phyloP scores from a whole-genome alignment of 306 rosid species.

The Citrullus mucosospermus region DNA sequence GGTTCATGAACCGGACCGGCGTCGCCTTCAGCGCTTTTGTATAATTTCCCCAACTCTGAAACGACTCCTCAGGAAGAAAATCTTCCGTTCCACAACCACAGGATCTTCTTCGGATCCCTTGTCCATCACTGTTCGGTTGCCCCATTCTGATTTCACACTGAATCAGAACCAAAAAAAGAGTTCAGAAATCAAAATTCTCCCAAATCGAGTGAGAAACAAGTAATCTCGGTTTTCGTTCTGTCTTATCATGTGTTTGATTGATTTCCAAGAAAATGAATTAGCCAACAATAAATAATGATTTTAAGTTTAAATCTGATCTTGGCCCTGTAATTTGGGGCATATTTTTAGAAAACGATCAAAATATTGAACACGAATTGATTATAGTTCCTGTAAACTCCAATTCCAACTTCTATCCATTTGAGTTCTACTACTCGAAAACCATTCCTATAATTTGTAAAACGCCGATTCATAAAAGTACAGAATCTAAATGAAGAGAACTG shows the following conservation, averaged over 20 bases:
- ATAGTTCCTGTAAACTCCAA: neutral
- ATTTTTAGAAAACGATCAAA: neutral
- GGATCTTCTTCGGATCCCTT: constrained; percentile 30
- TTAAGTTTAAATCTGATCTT: neutral
- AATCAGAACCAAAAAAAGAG: neutral
- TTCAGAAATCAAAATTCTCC: neutral
- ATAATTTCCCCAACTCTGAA: constrained; percentile 50
- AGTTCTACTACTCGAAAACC: neutral
- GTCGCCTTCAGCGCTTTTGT: constrained; percentile 31
- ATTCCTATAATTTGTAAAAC: neutral
- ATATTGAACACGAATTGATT: neutral
- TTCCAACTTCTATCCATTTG: neutral
- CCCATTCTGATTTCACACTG: constrained; percentile 25
- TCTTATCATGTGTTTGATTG: neutral
- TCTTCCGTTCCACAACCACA: constrained; percentile 31
- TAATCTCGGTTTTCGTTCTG: neutral
- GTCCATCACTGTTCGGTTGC: neutral
- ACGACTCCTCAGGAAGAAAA: constrained; percentile 83
- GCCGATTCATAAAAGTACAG: neutral
- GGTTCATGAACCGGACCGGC: constrained; percentile 37
- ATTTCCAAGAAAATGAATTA: neutral
- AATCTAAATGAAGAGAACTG: neutral
- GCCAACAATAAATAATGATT: neutral
- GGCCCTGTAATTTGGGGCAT: neutral
- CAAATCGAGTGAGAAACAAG: neutral